Percentiles rank a stretch among this genome's conserved stretches.
phyloP scores from a whole-genome alignment of 139 green algal species.

The Chlamydomonas incerta region DNA sequence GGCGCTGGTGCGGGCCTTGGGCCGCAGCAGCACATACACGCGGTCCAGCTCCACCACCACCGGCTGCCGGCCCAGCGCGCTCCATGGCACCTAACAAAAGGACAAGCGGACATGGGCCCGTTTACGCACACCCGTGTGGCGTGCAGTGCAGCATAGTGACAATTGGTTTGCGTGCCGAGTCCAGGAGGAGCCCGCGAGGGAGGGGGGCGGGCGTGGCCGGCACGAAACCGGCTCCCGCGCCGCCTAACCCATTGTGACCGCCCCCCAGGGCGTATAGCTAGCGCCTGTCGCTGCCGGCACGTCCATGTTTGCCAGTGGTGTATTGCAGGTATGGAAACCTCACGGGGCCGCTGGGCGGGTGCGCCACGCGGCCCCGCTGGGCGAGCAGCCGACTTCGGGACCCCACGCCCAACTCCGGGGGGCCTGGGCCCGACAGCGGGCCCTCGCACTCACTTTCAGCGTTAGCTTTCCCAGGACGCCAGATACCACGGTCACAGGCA shows the following conservation, averaged over 20 bases:
- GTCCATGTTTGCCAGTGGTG: neutral
- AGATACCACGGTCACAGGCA: conserved; percentile 89
- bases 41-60: conserved; percentile 93
- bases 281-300: too few species aligned
- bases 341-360: too few species aligned
- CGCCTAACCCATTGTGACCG: too few species aligned
- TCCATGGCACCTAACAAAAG: conserved; percentile 97
- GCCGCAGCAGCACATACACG: conserved; percentile 88
- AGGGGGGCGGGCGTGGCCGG: too few species aligned
- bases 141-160: too few species aligned
- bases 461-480: conserved; percentile 90
- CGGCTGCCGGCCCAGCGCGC: conserved; percentile 83
- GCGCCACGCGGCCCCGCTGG: neutral
- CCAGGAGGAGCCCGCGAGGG: too few species aligned
- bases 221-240: too few species aligned
- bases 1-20: neutral
- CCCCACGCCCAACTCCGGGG: too few species aligned
- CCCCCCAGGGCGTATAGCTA: too few species aligned
- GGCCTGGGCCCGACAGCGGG: neutral
- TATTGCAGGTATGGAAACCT: neutral
- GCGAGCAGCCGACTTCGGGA: neutral
- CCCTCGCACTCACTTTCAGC: conserved; percentile 75
- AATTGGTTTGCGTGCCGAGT: too few species aligned
- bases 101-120: too few species aligned
- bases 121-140: too few species aligned